These are phyloP conservation scores for Nitzschia inconspicua DNA, from an alignment of 108 stramenopile genomes.

Conservation along the genomic window DNA sequence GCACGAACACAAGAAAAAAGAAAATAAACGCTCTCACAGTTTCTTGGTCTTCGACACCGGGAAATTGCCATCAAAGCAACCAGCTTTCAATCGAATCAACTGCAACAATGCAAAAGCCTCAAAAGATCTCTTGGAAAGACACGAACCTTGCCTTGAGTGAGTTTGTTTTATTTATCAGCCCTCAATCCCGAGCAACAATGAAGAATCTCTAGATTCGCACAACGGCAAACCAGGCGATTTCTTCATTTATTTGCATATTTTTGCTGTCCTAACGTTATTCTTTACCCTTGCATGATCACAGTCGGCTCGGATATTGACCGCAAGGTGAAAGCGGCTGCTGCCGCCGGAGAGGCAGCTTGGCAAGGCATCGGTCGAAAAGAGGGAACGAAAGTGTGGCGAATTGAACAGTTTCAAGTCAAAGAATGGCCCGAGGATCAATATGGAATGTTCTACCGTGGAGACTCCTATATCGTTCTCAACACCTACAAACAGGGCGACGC, in stretches of 20 bases:
- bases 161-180: no score
- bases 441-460: slow-evolving; percentile 85
- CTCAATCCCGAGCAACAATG: no score
- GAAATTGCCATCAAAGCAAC: no score
- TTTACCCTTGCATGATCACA: no score
- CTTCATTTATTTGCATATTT: no score
- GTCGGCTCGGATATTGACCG: slow-evolving; percentile 43
- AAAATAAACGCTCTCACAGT: no score
- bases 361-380: slow-evolving; percentile 35
- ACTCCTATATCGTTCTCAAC: slow-evolving; percentile 82
- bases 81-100: not conserved
- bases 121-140: slow-evolving; percentile 28
- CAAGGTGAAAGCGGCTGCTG: slow-evolving; percentile 54
- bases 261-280: no score
- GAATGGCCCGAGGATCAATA: slow-evolving; percentile 49
- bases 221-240: no score
- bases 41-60: no score
- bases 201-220: no score
- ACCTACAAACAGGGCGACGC: slow-evolving; percentile 31
- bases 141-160: slow-evolving; percentile 34
- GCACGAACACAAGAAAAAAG: no score
- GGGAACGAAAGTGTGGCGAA: slow-evolving; percentile 78
- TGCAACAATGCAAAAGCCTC: slow-evolving; percentile 1
- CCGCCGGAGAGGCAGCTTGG: slow-evolving; percentile 54
- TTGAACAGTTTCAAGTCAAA: slow-evolving; percentile 71